Conservation (phyloP, 2,329 filamentous ascomycete genomes). For the Cyphellophora attinorum region DNA sequence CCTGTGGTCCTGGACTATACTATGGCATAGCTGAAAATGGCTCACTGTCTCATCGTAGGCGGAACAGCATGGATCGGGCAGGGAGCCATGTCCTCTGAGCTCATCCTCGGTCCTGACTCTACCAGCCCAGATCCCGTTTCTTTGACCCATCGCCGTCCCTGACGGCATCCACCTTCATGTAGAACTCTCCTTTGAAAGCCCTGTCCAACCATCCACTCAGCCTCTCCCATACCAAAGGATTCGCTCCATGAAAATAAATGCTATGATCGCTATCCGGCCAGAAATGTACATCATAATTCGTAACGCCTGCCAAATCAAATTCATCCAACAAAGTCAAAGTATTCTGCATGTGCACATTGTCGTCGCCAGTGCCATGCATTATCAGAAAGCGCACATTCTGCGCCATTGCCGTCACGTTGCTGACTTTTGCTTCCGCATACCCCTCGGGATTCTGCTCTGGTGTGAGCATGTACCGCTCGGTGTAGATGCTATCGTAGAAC, state of each 20-base stretch:
- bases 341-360: constrained; percentile 97
- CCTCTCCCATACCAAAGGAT: constrained; percentile 83
- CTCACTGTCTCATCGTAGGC: too few species aligned
- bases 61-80: too few species aligned
- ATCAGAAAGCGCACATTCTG: constrained; percentile 79
- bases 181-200: constrained; percentile 95
- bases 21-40: too few species aligned
- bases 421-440: constrained; percentile 66
- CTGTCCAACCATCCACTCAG: constrained; percentile 87
- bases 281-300: constrained; percentile 94
- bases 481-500: constrained; percentile 90
- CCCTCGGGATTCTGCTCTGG: constrained; percentile 72
- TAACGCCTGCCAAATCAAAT: constrained; percentile 67
- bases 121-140: too few species aligned
- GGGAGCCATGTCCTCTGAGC: too few species aligned
- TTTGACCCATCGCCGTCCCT: neutral
- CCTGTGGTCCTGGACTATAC: too few species aligned
- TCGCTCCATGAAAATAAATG: constrained; percentile 91
- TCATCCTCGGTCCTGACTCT: too few species aligned
- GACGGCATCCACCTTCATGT: constrained; percentile 33
- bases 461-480: constrained; percentile 94
- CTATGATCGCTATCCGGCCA: constrained; percentile 94
- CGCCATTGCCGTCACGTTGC: constrained; percentile 61
- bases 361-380: constrained; percentile 94
- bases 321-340: constrained; percentile 78